Evolutionary conservation across 805 yeast species (phyloP).

Genomic region (Starmerella tilneyi): DNA sequence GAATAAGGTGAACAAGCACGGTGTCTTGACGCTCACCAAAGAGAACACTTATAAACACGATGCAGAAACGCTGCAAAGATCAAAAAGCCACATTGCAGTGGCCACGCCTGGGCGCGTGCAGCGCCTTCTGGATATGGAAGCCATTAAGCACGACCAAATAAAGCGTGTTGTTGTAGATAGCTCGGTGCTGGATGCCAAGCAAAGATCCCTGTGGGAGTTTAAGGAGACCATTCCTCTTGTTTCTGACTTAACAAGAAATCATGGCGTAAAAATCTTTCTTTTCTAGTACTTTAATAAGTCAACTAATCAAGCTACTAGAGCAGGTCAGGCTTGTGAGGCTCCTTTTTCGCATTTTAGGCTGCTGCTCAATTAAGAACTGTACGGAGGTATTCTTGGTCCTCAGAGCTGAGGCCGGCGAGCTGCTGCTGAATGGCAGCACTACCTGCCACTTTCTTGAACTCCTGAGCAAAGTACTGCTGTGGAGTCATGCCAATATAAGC

Average conservation of each 20-base stretch:
- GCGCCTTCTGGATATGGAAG: constrained; percentile 40
- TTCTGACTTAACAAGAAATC: constrained; percentile 23
- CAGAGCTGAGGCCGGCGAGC: background rate
- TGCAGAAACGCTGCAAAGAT: constrained; percentile 34
- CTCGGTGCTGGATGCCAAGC: constrained; percentile 50
- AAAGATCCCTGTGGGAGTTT: constrained; percentile 50
- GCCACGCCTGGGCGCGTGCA: constrained; percentile 54
- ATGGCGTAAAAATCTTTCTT: constrained; percentile 43
- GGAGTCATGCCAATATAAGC: constrained; percentile 36
- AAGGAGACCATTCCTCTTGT: constrained; percentile 28
- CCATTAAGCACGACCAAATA: constrained; percentile 38
- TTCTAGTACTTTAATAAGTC: constrained; percentile 34
- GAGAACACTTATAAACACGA: constrained; percentile 66
- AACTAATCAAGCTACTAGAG: too few relatives aligned
- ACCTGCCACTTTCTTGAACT: constrained; percentile 7
- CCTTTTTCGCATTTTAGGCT: background rate
- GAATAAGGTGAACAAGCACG: constrained; percentile 35
- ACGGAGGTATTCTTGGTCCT: constrained; percentile 5
- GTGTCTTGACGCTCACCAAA: constrained; percentile 59
- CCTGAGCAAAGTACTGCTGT: constrained; percentile 22
- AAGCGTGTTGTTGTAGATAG: constrained; percentile 51
- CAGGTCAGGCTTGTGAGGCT: too few relatives aligned
- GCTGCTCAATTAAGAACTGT: background rate
- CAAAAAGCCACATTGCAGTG: constrained; percentile 41
- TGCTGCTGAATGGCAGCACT: constrained; percentile 4